phyloP scores from a whole-genome alignment of 257 asterid species.

The Ilex aquifolium region DNA sequence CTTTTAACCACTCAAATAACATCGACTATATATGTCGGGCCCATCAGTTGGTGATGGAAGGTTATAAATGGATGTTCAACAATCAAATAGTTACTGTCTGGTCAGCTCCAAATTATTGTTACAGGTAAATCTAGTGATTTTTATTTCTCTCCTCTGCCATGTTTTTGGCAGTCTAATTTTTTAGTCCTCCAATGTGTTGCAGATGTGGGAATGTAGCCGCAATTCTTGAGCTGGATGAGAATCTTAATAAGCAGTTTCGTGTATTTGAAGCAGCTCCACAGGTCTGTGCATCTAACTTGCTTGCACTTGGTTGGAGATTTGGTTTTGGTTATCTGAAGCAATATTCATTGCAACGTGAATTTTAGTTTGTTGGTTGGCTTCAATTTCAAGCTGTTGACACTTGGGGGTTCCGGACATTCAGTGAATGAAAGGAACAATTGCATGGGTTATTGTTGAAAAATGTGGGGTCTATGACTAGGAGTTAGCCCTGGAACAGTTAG shows the following conservation, averaged over 20 bases:
- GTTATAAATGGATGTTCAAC: conserved; percentile 95
- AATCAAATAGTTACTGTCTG: conserved; percentile 93
- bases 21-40: conserved; percentile 95
- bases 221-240: conserved; percentile 84
- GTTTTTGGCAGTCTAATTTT: too few relatives aligned
- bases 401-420: too few relatives aligned
- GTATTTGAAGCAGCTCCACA: conserved; percentile 96
- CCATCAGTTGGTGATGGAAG: conserved; percentile 99
- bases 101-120: conserved; percentile 99
- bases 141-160: neutral
- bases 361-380: too few relatives aligned
- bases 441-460: too few relatives aligned
- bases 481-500: too few relatives aligned
- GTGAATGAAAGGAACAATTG: too few relatives aligned
- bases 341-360: too few relatives aligned
- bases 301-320: neutral
- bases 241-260: conserved; percentile 68
- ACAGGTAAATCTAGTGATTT: conserved; percentile 41
- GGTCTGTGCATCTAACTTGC: conserved; percentile 33
- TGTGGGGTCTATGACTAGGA: too few relatives aligned
- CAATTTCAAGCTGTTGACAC: too few relatives aligned
- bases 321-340: neutral
- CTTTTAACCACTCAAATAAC: conserved; percentile 77
- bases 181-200: conserved; percentile 7
- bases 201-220: conserved; percentile 99